Base-by-base conservation (phyloP, 768 basidiomycete genomes). In the Roridomyces roridus region DNA sequence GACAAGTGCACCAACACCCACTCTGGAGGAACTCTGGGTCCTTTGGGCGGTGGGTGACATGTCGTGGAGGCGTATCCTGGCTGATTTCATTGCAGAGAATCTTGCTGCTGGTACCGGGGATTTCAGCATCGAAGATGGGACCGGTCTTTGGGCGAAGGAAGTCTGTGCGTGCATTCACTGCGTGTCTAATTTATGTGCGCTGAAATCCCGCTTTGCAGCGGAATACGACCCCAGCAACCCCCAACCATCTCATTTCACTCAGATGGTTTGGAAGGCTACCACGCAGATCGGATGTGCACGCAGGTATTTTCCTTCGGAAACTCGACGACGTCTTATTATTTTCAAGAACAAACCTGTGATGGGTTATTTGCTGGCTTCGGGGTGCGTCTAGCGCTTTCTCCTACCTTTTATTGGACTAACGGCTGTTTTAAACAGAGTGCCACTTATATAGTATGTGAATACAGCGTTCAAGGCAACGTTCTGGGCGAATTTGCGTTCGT, bases 221-320 rank as follows among this genome's bases (percentile, higher is more conserved):
- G 60, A 82, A 35, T 89, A 88, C 66, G 62, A 85, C 62, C 72
- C 86, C 31, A 77, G 65, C 64, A 83, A 83, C 68, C 88, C 89
- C 2, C 59, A 70, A 36, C 64, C 80, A 17, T 88, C 86, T 44
- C 89, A 91, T 68, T 91, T 86, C 65, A 91, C 89, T 9, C 88
- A 90, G 68, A 81, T 89, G 6, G 88, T 91, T 8, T 91, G 89
- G 89, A 90, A 91, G 70, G 75, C 69, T 6, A 80, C 84, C 21
- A 82, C 79, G 1, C 72, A 88, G 57, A 75, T 90, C 20, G 88
- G 87, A 21, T 91, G 87, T 64, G 88, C 86, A 36, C 73, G 55
- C 49, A 47, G 15, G 55, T 37, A 39, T 26, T 24, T 14, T 46
- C 14, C 12, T 31, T 15, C 31, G 31, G 11, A 2, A 34, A 34